Evolutionary conservation across 495 filamentous ascomycete species (phyloP).

Genomic region (Aspergillus incahuasiensis): DNA sequence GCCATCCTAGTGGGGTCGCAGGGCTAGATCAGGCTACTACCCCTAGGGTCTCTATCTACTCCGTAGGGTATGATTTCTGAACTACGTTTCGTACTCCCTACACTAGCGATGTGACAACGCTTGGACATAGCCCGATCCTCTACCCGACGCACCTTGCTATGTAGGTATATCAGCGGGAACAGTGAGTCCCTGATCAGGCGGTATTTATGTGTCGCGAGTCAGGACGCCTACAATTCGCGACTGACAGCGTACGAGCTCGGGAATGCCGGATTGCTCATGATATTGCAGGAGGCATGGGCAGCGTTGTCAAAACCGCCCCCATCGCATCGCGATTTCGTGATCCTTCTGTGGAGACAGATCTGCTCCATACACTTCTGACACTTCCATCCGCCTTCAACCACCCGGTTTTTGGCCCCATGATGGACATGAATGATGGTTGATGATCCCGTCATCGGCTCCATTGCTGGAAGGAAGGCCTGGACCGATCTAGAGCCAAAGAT

Average conservation of each 20-base stretch:
- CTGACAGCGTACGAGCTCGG: neutral
- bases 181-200: neutral
- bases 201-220: neutral
- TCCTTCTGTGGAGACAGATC: neutral
- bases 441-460: neutral
- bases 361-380: neutral
- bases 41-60: too few relatives aligned
- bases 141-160: neutral
- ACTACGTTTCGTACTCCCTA: neutral
- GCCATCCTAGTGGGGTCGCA: neutral
- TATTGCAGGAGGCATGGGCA: neutral
- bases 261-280: neutral
- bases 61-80: too few relatives aligned
- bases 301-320: neutral
- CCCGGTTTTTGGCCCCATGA: neutral
- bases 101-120: neutral
- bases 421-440: neutral
- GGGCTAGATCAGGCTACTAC: neutral
- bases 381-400: neutral
- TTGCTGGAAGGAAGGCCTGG: neutral
- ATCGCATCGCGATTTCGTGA: neutral
- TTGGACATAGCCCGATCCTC: neutral
- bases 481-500: neutral
- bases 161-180: neutral
- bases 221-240: neutral